Percentiles rank a stretch among this genome's conserved stretches.
phyloP scores from a whole-genome alignment of 345 rosid genomes.

The Heritiera fomes region DNA sequence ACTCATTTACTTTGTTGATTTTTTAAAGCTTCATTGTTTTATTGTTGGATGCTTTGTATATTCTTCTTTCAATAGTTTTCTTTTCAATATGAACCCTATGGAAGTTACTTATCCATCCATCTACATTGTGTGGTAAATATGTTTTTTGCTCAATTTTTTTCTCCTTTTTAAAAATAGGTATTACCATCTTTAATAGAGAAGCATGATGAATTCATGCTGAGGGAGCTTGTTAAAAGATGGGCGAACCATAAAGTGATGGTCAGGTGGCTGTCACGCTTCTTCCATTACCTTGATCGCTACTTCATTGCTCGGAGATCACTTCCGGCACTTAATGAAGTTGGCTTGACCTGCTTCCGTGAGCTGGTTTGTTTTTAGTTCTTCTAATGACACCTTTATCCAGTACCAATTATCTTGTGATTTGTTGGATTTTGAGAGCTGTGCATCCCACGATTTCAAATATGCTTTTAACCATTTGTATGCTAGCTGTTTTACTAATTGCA shows the following conservation, averaged over 20 bases:
- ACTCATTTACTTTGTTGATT: background rate
- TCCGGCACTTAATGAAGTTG: constrained; percentile 75
- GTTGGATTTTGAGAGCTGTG: background rate
- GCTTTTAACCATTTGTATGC: background rate
- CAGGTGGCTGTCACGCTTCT: constrained; percentile 84
- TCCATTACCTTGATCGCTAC: constrained; percentile 82
- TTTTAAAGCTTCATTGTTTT: background rate
- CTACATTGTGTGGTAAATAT: background rate
- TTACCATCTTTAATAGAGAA: constrained; percentile 70
- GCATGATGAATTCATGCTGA: constrained; percentile 81
- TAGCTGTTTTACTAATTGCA: constrained; percentile 27
- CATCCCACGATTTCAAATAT: background rate
- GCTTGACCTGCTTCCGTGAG: constrained; percentile 75
- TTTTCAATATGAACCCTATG: background rate
- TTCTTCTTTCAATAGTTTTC: background rate
- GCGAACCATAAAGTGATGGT: constrained; percentile 85
- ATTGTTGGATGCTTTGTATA: background rate
- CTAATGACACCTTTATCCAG: background rate
- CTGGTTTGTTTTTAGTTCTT: constrained; percentile 47
- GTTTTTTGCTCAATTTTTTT: background rate
- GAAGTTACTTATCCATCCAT: background rate
- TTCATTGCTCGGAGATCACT: constrained; percentile 75
- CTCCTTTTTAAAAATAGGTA: constrained; percentile 37
- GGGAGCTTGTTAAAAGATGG: constrained; percentile 85
- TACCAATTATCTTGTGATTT: background rate